Percentiles rank a stretch among this genome's conserved stretches.
phyloP scores from a whole-genome alignment of 2,329 filamentous ascomycete species.

The Lachnellula suecica region DNA sequence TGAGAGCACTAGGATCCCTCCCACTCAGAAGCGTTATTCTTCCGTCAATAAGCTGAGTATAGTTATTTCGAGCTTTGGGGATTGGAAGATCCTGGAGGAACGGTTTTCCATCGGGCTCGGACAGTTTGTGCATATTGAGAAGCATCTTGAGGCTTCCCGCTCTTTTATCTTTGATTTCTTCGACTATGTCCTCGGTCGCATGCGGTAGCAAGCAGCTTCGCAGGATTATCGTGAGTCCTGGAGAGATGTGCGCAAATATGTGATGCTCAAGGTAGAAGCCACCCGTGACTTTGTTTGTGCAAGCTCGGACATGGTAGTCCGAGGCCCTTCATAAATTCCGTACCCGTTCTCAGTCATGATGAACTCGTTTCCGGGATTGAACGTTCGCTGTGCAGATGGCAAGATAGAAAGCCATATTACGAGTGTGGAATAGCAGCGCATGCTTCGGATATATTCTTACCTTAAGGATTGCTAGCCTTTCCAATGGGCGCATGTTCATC shows the following conservation, averaged over 20 bases:
- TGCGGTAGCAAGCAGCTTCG: not conserved
- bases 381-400: constrained; percentile 29
- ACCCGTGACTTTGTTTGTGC: not conserved
- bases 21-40: constrained; percentile 4
- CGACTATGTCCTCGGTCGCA: not conserved
- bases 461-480: constrained; percentile 27
- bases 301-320: not conserved
- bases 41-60: constrained; percentile 13
- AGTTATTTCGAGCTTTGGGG: constrained; percentile 15
- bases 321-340: constrained; percentile 30
- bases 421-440: constrained; percentile 29
- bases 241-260: constrained; percentile 4
- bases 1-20: not conserved
- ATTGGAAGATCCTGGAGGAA: constrained; percentile 16
- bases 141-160: not conserved
- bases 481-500: constrained; percentile 20
- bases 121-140: not conserved
- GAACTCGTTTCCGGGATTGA: constrained; percentile 30
- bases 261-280: constrained; percentile 1
- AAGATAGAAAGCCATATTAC: constrained; percentile 29
- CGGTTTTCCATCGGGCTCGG: not conserved
- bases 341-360: constrained; percentile 34
- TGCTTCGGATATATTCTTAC: constrained; percentile 30
- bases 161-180: not conserved
- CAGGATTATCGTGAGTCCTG: constrained; percentile 2